phyloP scores from a whole-genome alignment of 78 protist species.

The Salpingoeca rosetta region DNA sequence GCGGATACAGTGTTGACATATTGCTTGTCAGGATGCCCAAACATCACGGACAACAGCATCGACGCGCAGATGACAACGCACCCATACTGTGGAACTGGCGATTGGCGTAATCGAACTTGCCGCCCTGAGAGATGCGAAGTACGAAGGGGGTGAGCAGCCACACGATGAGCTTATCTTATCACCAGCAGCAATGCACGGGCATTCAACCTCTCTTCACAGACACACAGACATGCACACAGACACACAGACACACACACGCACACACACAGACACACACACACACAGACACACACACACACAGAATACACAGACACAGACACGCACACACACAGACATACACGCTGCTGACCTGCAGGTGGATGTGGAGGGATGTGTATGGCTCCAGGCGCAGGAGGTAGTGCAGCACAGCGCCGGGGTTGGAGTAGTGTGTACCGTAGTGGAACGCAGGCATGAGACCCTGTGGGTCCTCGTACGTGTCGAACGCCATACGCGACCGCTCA shows the following conservation, averaged over 20 bases:
- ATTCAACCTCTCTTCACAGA: no score
- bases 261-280: not conserved
- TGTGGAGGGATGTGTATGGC: conserved; percentile 74
- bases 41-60: no score
- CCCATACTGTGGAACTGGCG: conserved; percentile 85
- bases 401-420: conserved; percentile 57
- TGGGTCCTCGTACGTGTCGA: conserved; percentile 27
- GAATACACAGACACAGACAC: no score
- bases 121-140: conserved; percentile 70
- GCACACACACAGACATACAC: no score
- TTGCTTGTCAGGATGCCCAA: no score
- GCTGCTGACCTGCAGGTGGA: conserved; percentile 9
- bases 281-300: no score
- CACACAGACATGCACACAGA: no score
- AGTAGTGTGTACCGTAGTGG: conserved; percentile 91
- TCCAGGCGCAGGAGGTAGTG: conserved; percentile 84
- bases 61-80: no score
- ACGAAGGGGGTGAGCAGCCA: not conserved
- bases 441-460: conserved; percentile 45
- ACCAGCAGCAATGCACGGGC: no score
- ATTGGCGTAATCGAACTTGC: conserved; percentile 89
- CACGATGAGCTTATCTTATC: not conserved
- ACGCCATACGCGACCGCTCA: conserved; percentile 15
- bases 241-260: not conserved
- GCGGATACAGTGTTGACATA: no score